Conservation (phyloP, 192 early-diverging fungal genomes). For the Entrophospora sp. region DNA sequence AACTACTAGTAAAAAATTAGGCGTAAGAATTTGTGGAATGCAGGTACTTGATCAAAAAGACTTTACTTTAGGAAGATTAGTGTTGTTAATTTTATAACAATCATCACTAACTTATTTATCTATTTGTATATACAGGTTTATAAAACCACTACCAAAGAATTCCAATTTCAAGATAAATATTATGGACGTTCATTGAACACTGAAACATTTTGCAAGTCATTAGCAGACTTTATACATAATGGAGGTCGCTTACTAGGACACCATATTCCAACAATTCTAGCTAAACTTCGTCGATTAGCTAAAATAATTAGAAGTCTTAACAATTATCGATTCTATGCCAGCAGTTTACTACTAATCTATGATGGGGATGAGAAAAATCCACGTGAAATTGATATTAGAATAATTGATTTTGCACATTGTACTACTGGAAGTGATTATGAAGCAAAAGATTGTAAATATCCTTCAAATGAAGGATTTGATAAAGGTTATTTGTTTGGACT, state of each 20-base stretch:
- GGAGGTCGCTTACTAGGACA: conserved; percentile 62
- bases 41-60: conserved; percentile 52
- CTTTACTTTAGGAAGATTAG: background rate
- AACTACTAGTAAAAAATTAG: conserved; percentile 85
- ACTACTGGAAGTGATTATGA: conserved; percentile 44
- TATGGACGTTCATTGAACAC: conserved; percentile 79
- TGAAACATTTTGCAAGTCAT: conserved; percentile 65
- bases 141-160: conserved; percentile 61
- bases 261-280: conserved; percentile 75
- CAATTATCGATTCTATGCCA: conserved; percentile 86
- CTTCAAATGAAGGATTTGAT: conserved; percentile 52
- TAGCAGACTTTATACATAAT: conserved; percentile 81
- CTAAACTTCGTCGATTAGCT: conserved; percentile 65
- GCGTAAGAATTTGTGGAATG: conserved; percentile 96
- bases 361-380: conserved; percentile 54
- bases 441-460: conserved; percentile 28
- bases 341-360: conserved; percentile 84
- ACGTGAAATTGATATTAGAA: conserved; percentile 66
- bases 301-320: conserved; percentile 66
- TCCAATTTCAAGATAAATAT: conserved; percentile 92
- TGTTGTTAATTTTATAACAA: background rate
- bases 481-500: conserved; percentile 74
- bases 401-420: conserved; percentile 97
- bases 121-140: conserved; percentile 56
- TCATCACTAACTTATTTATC: background rate